phyloP scores from a whole-genome alignment of 2,329 filamentous ascomycete species.

The Arthrocladium fulminans region DNA sequence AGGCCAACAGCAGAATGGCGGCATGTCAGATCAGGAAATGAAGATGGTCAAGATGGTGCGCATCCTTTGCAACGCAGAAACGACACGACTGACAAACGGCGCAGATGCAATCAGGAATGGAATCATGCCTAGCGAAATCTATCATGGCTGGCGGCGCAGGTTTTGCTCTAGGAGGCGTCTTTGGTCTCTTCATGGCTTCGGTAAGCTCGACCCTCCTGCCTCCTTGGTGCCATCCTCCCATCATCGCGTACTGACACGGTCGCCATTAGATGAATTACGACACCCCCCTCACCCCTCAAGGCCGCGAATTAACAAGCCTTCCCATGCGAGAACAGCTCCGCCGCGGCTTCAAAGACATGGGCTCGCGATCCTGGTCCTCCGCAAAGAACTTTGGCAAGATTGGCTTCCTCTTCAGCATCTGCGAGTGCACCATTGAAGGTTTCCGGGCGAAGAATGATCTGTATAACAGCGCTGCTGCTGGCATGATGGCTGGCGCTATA shows the following conservation, averaged over 20 bases:
- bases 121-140: slow-evolving; percentile 83
- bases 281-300: slow-evolving; percentile 62
- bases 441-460: slow-evolving; percentile 86
- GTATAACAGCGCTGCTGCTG: slow-evolving; percentile 74
- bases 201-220: slow-evolving; percentile 43
- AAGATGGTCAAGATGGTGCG: slow-evolving; percentile 40
- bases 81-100: slow-evolving; percentile 2
- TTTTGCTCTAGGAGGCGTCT: slow-evolving; percentile 85
- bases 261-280: slow-evolving; percentile 84
- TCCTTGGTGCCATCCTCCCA: neutral
- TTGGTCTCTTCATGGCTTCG: slow-evolving; percentile 93
- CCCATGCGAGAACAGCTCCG: slow-evolving; percentile 77
- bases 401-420: slow-evolving; percentile 80
- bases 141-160: slow-evolving; percentile 86
- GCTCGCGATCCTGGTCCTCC: slow-evolving; percentile 65
- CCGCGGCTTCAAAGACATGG: slow-evolving; percentile 91
- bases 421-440: slow-evolving; percentile 93
- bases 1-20: slow-evolving; percentile 18
- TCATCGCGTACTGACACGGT: neutral
- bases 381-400: slow-evolving; percentile 95
- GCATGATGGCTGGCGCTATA: slow-evolving; percentile 84
- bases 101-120: slow-evolving; percentile 76
- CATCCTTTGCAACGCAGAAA: neutral
- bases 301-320: slow-evolving; percentile 52
- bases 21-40: slow-evolving; percentile 40